Evolutionary conservation across 768 basidiomycete species (phyloP), one percentile per base, ranked within the genome.

Genomic region (Peribolospora kevripleyi): DNA sequence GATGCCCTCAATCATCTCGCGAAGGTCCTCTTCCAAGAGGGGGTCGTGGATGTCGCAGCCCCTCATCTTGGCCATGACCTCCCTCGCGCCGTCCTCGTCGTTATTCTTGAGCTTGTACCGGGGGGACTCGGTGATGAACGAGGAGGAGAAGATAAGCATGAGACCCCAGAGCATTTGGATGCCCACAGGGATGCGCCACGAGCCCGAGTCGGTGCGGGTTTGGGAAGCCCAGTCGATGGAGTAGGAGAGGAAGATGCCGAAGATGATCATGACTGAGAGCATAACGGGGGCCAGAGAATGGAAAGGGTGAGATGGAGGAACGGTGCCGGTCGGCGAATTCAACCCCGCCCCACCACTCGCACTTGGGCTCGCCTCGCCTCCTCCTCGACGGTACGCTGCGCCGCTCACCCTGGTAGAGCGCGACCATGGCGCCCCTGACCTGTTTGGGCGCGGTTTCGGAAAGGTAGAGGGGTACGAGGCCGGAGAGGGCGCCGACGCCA

Each of bases 371-470:
- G 25, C 25, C 25, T 42, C 1, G 61, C 72, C 45, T 61, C 79
- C 80, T 79, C 80, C 9, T 73, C 68, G 61, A 82, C 25, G 25
- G 25, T 25, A 25, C 25, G 52, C 58, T 81, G 58, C 84, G 81
- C 64, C 82, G 80, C 9, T 25, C 25, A 25, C 83, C 69, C 63
- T 84, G 82, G 62, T 84, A 84, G 13, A 84, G 68, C 2, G 81
- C 80, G 39, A 85, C 68, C 7, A 72, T 76, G 14, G 79, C 75
- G 6, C 82, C 83, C 63, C 82, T 75, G 55, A 84, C 71, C 1
- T 75, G 72, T 62, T 82, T 82, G 0, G 82, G 82, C 0, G 81
- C 75, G 0, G 81, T 80, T 67, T 84, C 82, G 45, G 82, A 81
- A 59, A 80, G 82, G 65, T 83, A 84, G 6, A 84, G 59, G 7